phyloP scores from a whole-genome alignment of 352 stramenopile genomes.

The Hyaloperonospora arabidopsidis region DNA sequence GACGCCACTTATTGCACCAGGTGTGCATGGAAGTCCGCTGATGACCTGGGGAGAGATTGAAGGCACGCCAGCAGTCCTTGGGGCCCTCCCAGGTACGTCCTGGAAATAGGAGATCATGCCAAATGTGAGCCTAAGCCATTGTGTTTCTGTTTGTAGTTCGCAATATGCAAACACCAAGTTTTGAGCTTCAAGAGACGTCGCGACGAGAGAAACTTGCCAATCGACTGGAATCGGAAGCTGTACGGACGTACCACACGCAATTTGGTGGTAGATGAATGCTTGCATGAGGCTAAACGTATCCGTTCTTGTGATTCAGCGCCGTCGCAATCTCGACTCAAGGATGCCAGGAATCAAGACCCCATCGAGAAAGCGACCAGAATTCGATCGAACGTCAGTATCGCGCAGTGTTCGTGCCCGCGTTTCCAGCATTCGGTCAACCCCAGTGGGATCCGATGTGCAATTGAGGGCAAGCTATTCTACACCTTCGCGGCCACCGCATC shows the following conservation, averaged over 20 bases:
- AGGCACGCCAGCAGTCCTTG: slow-evolving; percentile 59
- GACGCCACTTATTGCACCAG: slow-evolving; percentile 68
- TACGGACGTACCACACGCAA: slow-evolving; percentile 16
- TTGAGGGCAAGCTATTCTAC: slow-evolving; percentile 75
- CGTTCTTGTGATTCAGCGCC: slow-evolving; percentile 14
- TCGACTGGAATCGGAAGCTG: slow-evolving; percentile 49
- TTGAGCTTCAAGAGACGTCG: slow-evolving; percentile 61
- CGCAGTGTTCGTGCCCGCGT: slow-evolving; percentile 46
- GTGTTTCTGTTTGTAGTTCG: slow-evolving; percentile 23
- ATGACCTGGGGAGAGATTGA: slow-evolving; percentile 86
- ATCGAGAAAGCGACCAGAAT: slow-evolving; percentile 22
- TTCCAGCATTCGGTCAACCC: slow-evolving; percentile 45
- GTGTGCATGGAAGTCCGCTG: slow-evolving; percentile 61
- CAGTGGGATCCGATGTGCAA: slow-evolving; percentile 54
- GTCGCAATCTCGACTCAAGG: slow-evolving; percentile 18
- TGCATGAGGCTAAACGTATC: neutral
- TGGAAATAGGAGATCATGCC: neutral
- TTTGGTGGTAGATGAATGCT: neutral
- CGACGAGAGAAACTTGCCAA: slow-evolving; percentile 54
- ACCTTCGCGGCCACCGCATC: slow-evolving; percentile 30
- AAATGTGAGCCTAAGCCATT: neutral
- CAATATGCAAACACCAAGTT: slow-evolving; percentile 38
- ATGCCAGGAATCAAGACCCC: slow-evolving; percentile 18
- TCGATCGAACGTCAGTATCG: slow-evolving; percentile 21
- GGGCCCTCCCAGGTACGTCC: slow-evolving; percentile 34